A percentile compares a stretch with the other conserved stretches of the same genome.
Evolutionary conservation across 1,284 basidiomycete genomes (phyloP).

Genomic region (Microbotryum intermedium): DNA sequence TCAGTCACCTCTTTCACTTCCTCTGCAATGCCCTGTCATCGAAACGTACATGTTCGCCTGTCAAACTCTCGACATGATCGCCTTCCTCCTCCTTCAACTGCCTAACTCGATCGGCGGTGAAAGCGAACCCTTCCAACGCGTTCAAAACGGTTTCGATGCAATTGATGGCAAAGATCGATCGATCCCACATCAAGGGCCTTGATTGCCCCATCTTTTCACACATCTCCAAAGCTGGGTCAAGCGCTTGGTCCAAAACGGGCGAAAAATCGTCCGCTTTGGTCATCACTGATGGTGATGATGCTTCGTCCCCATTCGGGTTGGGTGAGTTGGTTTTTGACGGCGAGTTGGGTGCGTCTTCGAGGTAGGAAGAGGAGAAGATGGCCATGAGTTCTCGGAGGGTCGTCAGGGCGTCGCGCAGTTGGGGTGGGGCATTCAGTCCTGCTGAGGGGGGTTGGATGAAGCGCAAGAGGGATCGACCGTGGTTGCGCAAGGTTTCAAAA

Average conservation of each 20-base stretch:
- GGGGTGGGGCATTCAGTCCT: slow-evolving; percentile 64
- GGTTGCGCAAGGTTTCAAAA: slow-evolving; percentile 71
- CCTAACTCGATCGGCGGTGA: slow-evolving; percentile 56
- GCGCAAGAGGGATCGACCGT: slow-evolving; percentile 64
- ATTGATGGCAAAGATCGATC: slow-evolving; percentile 70
- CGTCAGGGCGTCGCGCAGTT: slow-evolving; percentile 69
- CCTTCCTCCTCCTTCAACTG: slow-evolving; percentile 57
- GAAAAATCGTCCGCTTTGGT: slow-evolving; percentile 52
- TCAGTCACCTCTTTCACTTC: too few relatives aligned
- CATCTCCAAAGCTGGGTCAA: slow-evolving; percentile 73
- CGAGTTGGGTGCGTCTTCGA: slow-evolving; percentile 47
- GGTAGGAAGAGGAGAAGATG: slow-evolving; percentile 73
- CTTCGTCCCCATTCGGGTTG: slow-evolving; percentile 12
- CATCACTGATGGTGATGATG: slow-evolving; percentile 17
- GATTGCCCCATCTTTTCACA: slow-evolving; percentile 60
- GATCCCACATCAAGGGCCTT: slow-evolving; percentile 56
- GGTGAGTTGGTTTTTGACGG: neutral
- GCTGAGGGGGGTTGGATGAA: slow-evolving; percentile 64
- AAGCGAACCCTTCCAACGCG: slow-evolving; percentile 42
- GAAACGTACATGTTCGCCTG: slow-evolving; percentile 66
- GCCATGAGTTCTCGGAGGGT: slow-evolving; percentile 77
- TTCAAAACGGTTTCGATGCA: slow-evolving; percentile 71
- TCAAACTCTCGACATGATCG: slow-evolving; percentile 55
- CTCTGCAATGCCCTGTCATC: too few relatives aligned
- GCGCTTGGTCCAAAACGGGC: slow-evolving; percentile 65